Evolutionary conservation across 176 grass and related monocot genomes (phyloP).

Genomic region (Juncus inflexus): DNA sequence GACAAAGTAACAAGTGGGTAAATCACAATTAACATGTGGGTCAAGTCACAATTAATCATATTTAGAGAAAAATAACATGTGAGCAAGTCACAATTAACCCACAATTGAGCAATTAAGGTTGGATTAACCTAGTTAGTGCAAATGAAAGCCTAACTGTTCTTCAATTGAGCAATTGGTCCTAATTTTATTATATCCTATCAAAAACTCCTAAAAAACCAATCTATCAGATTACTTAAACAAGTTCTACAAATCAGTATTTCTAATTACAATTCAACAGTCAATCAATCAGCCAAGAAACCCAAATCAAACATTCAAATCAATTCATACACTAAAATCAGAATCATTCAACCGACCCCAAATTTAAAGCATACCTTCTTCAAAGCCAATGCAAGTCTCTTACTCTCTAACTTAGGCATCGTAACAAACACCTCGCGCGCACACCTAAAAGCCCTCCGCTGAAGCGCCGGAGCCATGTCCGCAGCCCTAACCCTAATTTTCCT

Average conservation of each 20-base stretch:
- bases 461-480: constrained; percentile 58
- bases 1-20: neutral
- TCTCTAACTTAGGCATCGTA: constrained; percentile 76
- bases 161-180: neutral
- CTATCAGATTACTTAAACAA: too few species aligned
- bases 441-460: constrained; percentile 79
- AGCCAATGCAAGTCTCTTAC: constrained; percentile 78
- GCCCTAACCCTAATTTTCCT: constrained; percentile 51
- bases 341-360: neutral
- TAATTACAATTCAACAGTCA: neutral
- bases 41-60: too few species aligned
- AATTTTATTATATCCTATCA: too few species aligned
- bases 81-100: neutral
- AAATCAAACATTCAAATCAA: constrained; percentile 2
- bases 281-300: neutral
- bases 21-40: too few species aligned
- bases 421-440: constrained; percentile 67
- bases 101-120: neutral
- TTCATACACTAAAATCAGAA: constrained; percentile 8
- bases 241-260: neutral
- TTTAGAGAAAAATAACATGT: constrained; percentile 11
- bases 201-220: too few species aligned
- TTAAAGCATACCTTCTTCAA: constrained; percentile 62
- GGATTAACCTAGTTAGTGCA: constrained; percentile 8
- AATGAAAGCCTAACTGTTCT: neutral